Base-by-base conservation (phyloP, 495 filamentous ascomycete species). In the Aspergillus ellipticus region DNA sequence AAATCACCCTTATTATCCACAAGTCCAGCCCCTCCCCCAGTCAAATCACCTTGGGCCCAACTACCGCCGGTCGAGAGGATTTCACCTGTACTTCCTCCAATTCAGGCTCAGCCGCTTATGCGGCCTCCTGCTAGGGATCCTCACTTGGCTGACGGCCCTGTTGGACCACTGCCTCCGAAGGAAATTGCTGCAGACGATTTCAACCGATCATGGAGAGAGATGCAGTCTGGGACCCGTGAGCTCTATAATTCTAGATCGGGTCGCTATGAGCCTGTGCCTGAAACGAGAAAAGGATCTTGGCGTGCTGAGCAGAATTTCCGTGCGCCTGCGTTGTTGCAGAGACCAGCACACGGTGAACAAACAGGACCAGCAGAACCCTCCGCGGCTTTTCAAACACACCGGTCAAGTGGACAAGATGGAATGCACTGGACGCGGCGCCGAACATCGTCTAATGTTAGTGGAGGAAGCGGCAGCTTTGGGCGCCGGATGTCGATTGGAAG, bases 161-260 rank as follows among this genome's bases (percentile, higher is more conserved):
- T 59, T 50, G 63, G 51, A n/a, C 49, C 76, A 72, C 53, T 72
- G 61, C 74, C 76, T 37, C 79, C 86, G 4, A 89, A 89, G 65
- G 92, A 97, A 68, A 94, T 97, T 61, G 90, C 90, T 8, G 90
- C 93, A 5, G 94, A 97, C 67, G 91, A 96, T 60, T 97, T 97
- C 66, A 95, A 89, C 65, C 83, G 95, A 53, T 82, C 85, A 19
- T 95, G 89, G 86, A 82, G 88, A 61, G 92, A 96, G 41, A 76
- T 79, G 15, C 78, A 86, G 41, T 77, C 82, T 9, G 81, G 76
- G 19, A 75, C 74, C 53, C 79, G 87, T 55, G 91, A 97, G 66
- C 79, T 99, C 0, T 99, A 83, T 69, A 96, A 97, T 68, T 96
- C 94, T 9, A 87, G 95, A 37, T 96, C 90, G 43, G 94, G 95